phyloP scores from a whole-genome alignment of 2,329 filamentous ascomycete genomes.

The Beauveria caledonica region DNA sequence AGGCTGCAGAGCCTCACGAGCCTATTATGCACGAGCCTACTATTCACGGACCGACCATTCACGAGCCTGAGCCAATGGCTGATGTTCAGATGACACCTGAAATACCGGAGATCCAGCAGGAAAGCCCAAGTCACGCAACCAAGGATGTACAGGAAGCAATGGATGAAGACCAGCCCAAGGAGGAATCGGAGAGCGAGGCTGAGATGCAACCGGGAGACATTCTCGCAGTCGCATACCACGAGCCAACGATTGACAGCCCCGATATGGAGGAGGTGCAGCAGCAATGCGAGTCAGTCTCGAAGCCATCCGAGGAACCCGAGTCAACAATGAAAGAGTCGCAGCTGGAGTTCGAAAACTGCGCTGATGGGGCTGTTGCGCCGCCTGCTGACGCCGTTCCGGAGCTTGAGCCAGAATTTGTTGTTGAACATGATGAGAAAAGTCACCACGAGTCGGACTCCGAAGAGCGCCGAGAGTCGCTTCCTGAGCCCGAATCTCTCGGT shows the following conservation, averaged over 20 bases:
- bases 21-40: neutral
- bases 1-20: constrained; percentile 15
- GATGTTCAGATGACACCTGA: constrained; percentile 1
- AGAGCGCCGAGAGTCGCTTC: constrained; percentile 15
- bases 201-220: constrained; percentile 17
- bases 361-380: neutral
- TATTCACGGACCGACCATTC: constrained; percentile 10
- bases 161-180: constrained; percentile 16
- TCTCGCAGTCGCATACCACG: neutral
- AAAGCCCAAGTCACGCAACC: constrained; percentile 15
- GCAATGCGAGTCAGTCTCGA: neutral
- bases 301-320: neutral
- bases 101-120: constrained; percentile 17
- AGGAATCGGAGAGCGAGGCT: constrained; percentile 28
- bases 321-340: neutral
- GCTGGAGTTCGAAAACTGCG: neutral
- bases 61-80: constrained; percentile 3
- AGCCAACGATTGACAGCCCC: neutral
- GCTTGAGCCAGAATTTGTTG: constrained; percentile 9
- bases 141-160: neutral
- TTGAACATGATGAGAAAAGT: neutral
- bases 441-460: neutral
- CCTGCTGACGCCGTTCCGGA: constrained; percentile 14
- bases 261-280: constrained; percentile 16
- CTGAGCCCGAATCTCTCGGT: neutral